Evolutionary conservation across 1,139 yeast genomes (phyloP), one percentile per base, ranked within the genome.

Genomic region (Diutina mesorugosa): DNA sequence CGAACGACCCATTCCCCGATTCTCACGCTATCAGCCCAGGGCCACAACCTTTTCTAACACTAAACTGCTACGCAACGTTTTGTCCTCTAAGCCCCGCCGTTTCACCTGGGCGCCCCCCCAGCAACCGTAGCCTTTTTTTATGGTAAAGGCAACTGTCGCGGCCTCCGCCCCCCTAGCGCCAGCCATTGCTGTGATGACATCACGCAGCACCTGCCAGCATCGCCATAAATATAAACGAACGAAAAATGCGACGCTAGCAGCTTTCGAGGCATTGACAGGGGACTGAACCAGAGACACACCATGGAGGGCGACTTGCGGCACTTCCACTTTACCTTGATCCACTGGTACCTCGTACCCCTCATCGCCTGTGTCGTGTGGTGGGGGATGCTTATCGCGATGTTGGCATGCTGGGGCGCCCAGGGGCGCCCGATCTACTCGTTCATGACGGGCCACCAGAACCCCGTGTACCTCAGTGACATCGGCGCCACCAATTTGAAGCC

Each of bases 401-500:
- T 87, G 60, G 68, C 76, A 1, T 60, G 62, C 74, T 83, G 97
- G 97, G 80, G 86, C 2, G 79, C 76, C 6, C 90, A 88, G 67
- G 97, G 97, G 4, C 78, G 79, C 57, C 96, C 96, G 0, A 73
- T 79, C 10, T 87, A 88, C 65, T 64, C 73, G 56, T 85, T 83
- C 67, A 79, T 85, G 76, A 64, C 60, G 9, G 66, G 69, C 2
- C 59, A 69, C 12, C 82, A 79, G 60, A 68, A 70, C 57, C 87
- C 90, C 51, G 84, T 87, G 6, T 90, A 86, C 69, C 81, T 91
- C 55, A 87, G 96, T 10, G 90, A 90, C 65, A 78, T 90, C 57
- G 96, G 91, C 6, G 96, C 97, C 14, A 87, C 95, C 1, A 84
- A 84, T 64, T 72, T 89, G 56, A 88, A 89, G 66, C 95, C 96